A percentile compares a stretch with the other conserved stretches of the same genome.
Conservation (phyloP, 1,284 basidiomycete genomes). For the Boletus sp. region DNA sequence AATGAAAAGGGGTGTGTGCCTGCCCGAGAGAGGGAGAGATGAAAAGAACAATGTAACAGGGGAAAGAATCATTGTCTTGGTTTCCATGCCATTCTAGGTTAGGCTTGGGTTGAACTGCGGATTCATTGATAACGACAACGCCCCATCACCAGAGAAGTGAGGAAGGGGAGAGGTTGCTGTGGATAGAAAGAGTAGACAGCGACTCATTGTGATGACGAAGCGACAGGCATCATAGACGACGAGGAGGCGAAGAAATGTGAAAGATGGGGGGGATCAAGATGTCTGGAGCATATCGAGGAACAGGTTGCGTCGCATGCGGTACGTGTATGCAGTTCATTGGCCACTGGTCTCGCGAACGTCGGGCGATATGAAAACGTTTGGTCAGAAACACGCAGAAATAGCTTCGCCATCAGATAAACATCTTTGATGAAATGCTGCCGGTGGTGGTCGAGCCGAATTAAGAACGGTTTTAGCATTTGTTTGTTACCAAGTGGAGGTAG, state of each 20-base stretch:
- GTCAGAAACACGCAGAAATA: conserved; percentile 22
- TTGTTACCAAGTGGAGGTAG: conserved; percentile 20
- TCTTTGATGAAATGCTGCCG: conserved; percentile 23
- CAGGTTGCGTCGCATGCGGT: conserved; percentile 19
- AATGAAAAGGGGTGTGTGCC: conserved; percentile 1
- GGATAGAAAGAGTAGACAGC: background rate
- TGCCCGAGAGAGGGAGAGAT: conserved; percentile 1
- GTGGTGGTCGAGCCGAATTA: conserved; percentile 12
- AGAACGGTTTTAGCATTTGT: conserved; percentile 13
- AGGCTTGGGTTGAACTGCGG: conserved; percentile 12
- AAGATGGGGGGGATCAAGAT: conserved; percentile 8
- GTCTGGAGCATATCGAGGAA: conserved; percentile 14
- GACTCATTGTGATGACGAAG: conserved; percentile 6
- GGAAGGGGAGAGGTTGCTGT: conserved; percentile 12
- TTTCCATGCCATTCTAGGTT: conserved; percentile 22
- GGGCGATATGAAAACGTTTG: conserved; percentile 29
- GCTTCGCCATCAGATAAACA: conserved; percentile 26
- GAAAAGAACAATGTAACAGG: conserved; percentile 13
- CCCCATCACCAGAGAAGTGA: too few species aligned
- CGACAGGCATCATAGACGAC: too few species aligned
- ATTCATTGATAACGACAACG: conserved; percentile 16
- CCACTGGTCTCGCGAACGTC: conserved; percentile 13
- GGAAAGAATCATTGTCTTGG: background rate
- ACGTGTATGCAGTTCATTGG: conserved; percentile 8
- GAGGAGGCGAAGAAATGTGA: conserved; percentile 5